phyloP scores from a whole-genome alignment of 2,329 filamentous ascomycete species.

The Penicillium sp. region DNA sequence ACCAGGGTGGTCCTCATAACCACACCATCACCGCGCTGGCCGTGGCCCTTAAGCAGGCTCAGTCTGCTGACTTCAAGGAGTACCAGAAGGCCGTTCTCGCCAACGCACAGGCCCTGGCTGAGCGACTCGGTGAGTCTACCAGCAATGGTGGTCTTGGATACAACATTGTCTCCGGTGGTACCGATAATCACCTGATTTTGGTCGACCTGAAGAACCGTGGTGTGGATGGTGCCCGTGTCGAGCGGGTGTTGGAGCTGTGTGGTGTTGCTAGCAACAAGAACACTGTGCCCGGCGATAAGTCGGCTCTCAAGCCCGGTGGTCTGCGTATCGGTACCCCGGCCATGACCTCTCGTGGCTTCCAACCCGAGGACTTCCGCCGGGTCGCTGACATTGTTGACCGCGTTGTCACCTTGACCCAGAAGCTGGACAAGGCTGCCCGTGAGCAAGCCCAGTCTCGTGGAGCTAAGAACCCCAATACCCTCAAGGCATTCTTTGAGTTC shows the following conservation, averaged over 20 bases:
- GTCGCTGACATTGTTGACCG: slow-evolving; percentile 85
- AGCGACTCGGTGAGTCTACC: slow-evolving; percentile 69
- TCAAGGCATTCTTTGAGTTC: slow-evolving; percentile 96
- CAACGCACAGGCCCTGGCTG: slow-evolving; percentile 90
- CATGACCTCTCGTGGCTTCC: slow-evolving; percentile 96
- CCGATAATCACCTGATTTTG: slow-evolving; percentile 96
- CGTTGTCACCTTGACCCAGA: slow-evolving; percentile 74
- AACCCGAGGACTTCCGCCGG: slow-evolving; percentile 80
- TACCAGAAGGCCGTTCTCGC: slow-evolving; percentile 92
- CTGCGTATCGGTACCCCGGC: slow-evolving; percentile 93
- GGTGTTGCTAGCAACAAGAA: slow-evolving; percentile 99
- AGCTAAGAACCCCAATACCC: slow-evolving; percentile 94
- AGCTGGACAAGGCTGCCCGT: slow-evolving; percentile 65
- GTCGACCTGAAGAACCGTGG: slow-evolving; percentile 84
- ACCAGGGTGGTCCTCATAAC: slow-evolving; percentile 98
- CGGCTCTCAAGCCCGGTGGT: slow-evolving; percentile 88
- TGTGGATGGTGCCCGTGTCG: slow-evolving; percentile 89
- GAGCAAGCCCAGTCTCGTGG: slow-evolving; percentile 80
- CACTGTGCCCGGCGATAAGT: slow-evolving; percentile 92
- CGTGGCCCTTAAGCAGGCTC: slow-evolving; percentile 92
- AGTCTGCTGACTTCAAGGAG: slow-evolving; percentile 82
- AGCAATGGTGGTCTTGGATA: slow-evolving; percentile 71
- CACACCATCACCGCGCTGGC: slow-evolving; percentile 98
- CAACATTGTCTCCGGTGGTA: slow-evolving; percentile 92
- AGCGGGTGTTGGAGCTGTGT: slow-evolving; percentile 85